Evolutionary conservation across 768 basidiomycete species (phyloP), one percentile per base, ranked within the genome.

Genomic region (Podaxis sp.): DNA sequence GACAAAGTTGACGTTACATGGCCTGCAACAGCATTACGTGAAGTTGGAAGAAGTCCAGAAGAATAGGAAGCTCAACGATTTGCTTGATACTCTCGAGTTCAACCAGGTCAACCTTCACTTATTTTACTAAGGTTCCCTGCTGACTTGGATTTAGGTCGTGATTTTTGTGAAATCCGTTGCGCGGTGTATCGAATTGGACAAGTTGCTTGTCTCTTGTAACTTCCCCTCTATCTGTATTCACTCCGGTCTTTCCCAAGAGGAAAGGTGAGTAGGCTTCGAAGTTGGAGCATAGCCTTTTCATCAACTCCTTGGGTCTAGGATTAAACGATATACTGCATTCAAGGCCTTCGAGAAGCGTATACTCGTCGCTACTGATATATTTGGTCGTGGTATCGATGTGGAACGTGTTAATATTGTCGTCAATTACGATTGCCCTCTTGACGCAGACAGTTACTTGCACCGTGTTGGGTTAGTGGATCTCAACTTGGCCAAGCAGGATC

Each of bases 301-400:
- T 54, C 58, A 41, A 71, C 41, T 59, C 41, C 46, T 37, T 22
- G 54, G 55, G 37, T 58, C 19, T 67, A 96, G 95, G 62, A 98
- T 99, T 74, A 85, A 84, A 61, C 92, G 96, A 15, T 99, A 98
- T 79, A 92, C 93, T 27, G 94, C 96, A 40, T 99, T 99, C 85
- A 99, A 99, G 78, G 93, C 93, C 17, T 99, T 99, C 68, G 97
- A 99, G 81, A 99, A 98, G 79, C 94, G 97, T 66, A 98, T 99
- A 66, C 84, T 99, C 19, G 97, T 99, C 46, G 96, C 96, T 19
- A 99, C 97, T 19, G 97, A 99, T 74, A 98, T 99, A 67, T 99
- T 99, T 65, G 97, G 97, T 64, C 93, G 97, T 75, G 97, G 96
- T 67, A 99, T 99, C 66, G 97, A 99, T 79, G 96, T 99, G 22